These are phyloP conservation scores for Fraxinus platypoda DNA, from an alignment of 305 asterid genomes.

Conservation along the genomic window DNA sequence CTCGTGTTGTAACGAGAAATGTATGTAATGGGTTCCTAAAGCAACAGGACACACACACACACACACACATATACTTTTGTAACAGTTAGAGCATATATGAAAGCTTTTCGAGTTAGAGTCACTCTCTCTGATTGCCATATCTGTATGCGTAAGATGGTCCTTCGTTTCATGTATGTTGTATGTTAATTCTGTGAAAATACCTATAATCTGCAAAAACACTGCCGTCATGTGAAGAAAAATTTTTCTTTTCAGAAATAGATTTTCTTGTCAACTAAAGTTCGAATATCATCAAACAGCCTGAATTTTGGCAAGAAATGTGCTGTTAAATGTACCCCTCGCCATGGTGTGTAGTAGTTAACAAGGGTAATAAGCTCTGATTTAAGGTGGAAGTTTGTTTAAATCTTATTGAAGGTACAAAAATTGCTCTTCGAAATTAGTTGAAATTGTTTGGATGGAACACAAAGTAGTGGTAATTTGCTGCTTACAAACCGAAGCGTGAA, in stretches of 20 bases:
- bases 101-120: not conserved
- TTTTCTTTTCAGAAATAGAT: not conserved
- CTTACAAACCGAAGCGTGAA: not conserved
- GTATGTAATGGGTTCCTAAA: slow-evolving; percentile 18
- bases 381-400: not conserved
- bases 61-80: slow-evolving; percentile 1
- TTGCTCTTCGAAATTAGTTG: not conserved
- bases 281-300: not conserved
- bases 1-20: slow-evolving; percentile 33
- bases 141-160: not conserved
- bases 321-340: not conserved
- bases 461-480: not conserved
- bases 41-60: not conserved
- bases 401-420: not conserved
- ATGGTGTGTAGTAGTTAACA: not conserved
- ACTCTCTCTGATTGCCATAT: not conserved
- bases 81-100: slow-evolving; percentile 12
- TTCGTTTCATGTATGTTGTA: not conserved
- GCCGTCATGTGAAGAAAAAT: not conserved
- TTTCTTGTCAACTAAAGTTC: not conserved
- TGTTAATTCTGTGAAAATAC: not conserved
- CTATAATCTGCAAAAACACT: not conserved
- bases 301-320: not conserved
- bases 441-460: not conserved
- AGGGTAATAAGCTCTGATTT: not conserved